Evolutionary conservation across 192 early-diverging fungal genomes (phyloP), one percentile per base, ranked within the genome.

Genomic region (Dissophora globulifera): DNA sequence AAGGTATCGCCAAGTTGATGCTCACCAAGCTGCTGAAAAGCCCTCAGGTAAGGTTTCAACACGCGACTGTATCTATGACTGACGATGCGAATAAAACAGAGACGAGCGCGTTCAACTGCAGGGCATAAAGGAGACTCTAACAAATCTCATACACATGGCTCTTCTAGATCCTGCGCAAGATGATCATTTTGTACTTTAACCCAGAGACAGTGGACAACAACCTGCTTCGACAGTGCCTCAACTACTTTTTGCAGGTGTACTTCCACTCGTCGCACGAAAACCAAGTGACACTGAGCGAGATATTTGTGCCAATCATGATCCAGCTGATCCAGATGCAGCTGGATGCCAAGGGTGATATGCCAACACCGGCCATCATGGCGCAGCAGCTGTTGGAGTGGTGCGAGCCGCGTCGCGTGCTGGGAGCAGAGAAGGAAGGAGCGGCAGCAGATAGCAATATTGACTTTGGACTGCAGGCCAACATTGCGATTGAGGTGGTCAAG

Each of bases 211-310:
- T 64, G 12, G 62, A 50, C 31, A 95, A 94, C 64, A 78, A 89
- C 48, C 83, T 87, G 13, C 78, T 94, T 53, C 83, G 91, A 1
- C 94, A 95, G 68, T 97, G 94, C 62, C 83, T 97, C n/a, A 86
- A 84, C 22, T 97, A 95, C 69, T 97, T 97, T 55, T 87, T 97
- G 55, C 94, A 92, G 9, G 91, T 90, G 13, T 95, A 86, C 66
- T 89, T 92, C 67, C 87, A 93, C 60, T 93, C 94, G 27, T 84
- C 88, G 8, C 62, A 81, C 42, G 87, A 89, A 0, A 92, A 92
- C 79, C 95, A 95, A 75, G 70, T 56, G 12, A 55, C 86, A 42
- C 67, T 97, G 63, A 82, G 82, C 58, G 63, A 86, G 61, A 89
- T 94, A 45, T 50, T 66, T 40, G 50, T 56, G n/a, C 56, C 63